phyloP scores from a whole-genome alignment of 2,329 filamentous ascomycete species.

The Phialophora macrospora region DNA sequence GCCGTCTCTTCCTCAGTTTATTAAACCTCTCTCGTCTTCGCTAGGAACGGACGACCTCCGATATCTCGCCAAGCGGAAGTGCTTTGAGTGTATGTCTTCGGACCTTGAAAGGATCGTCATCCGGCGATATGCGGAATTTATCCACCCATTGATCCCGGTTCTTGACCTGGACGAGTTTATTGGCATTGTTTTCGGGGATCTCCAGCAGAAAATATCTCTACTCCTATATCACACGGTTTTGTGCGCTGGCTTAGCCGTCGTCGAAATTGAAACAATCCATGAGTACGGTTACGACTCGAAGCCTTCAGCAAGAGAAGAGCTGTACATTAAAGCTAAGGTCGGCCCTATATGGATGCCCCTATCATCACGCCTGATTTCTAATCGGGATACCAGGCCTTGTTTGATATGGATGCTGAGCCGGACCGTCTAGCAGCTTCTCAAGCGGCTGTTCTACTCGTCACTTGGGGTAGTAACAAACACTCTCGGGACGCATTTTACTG shows the following conservation, averaged over 20 bases:
- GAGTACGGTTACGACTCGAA: slow-evolving; percentile 21
- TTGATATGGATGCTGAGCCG: slow-evolving; percentile 21
- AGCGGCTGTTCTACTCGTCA: slow-evolving; percentile 20
- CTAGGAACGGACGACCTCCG: slow-evolving; percentile 13
- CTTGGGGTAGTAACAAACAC: slow-evolving; percentile 15
- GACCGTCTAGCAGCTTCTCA: slow-evolving; percentile 19
- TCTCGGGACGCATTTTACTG: slow-evolving; percentile 15
- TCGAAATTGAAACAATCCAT: slow-evolving; percentile 15
- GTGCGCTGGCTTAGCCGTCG: slow-evolving; percentile 22
- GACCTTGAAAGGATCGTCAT: slow-evolving; percentile 16
- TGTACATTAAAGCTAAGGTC: slow-evolving; percentile 25
- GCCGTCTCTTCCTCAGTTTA: slow-evolving; percentile 18
- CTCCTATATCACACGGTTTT: slow-evolving; percentile 21
- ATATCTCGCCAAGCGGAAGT: slow-evolving; percentile 9
- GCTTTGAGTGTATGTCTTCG: slow-evolving; percentile 11
- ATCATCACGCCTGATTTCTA: not conserved
- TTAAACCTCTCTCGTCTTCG: slow-evolving; percentile 13
- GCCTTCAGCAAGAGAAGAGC: slow-evolving; percentile 14
- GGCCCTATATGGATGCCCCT: not conserved
- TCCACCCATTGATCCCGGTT: slow-evolving; percentile 18
- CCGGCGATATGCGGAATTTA: slow-evolving; percentile 17
- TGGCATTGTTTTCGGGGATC: not conserved
- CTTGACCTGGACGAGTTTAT: slow-evolving; percentile 17
- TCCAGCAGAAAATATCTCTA: slow-evolving; percentile 6
- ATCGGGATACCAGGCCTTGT: slow-evolving; percentile 11